Base-by-base conservation (phyloP, 1,284 basidiomycete species). In the Apiotrichum porosum region DNA sequence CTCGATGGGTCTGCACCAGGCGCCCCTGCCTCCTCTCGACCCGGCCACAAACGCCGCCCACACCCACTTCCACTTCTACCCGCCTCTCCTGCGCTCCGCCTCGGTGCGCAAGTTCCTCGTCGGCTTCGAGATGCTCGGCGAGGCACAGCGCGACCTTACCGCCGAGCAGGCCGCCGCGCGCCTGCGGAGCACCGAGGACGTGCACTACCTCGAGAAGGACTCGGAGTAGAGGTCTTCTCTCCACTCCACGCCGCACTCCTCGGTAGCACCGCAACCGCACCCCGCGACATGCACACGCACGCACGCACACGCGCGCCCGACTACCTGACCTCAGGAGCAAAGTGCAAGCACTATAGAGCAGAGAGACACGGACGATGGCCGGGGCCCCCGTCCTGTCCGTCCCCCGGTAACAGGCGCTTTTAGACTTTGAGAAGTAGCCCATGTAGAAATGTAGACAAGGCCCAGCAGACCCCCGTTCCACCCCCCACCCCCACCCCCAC, bases 1-100 rank as follows among this genome's bases (percentile, higher is more conserved):
- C 69, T 92, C 88, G n/a, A 94, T 97, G 90, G 92, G 91, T 34
- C 79, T 97, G 37, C 90, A 87, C 71, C 93, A 88, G 71, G 80
- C 81, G 4, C 86, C 88, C 1, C 71, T 82, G 2, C 82, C 83
- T 2, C 50, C 9, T 6, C 24, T n/a, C 19, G 33, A 12, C 32
- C 45, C 56, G 3, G 32, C 33, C 13, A 26, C 34, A 9, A 59
- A 68, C 38, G 63, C 85, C 17, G 85, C 88, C 0, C 90, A 95
- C 66, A 75, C 94, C 38, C 92, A 97, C 66, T 70, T 97, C 38
- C 89, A 93, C 70, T 94, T 94, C 62, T 82, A 84, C 49, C 92
- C 93, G 1, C 92, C 92, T 3, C 75, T 97, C 26, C 72, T 97
- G 44, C 75, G 92, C 35, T 89, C 83, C 57, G 84, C 89, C 4